Evolutionary conservation across 805 yeast genomes (phyloP).

Genomic region (Lipomyces japonicus): DNA sequence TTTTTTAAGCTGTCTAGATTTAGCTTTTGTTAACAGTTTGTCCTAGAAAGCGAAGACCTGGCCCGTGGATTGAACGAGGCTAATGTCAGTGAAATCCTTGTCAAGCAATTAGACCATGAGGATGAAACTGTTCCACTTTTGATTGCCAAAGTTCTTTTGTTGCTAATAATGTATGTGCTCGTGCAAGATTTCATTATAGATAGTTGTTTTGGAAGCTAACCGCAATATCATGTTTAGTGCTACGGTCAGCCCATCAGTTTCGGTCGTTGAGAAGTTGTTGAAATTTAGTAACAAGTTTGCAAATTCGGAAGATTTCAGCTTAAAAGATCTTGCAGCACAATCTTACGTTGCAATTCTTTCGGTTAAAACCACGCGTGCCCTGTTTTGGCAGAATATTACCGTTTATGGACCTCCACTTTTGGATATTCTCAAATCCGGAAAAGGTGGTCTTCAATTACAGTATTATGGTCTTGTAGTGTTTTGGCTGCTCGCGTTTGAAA

Average conservation of each 20-base stretch:
- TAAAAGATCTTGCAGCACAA: constrained; percentile 62
- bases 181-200: not conserved
- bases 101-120: constrained; percentile 47
- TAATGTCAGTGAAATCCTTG: constrained; percentile 3
- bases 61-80: not conserved
- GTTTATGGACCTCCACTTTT: constrained; percentile 50
- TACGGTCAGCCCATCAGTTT: constrained; percentile 29
- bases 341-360: constrained; percentile 59
- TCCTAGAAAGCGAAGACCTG: not conserved
- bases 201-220: not conserved
- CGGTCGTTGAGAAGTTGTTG: constrained; percentile 43
- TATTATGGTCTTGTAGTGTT: constrained; percentile 72
- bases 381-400: constrained; percentile 47
- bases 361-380: constrained; percentile 49
- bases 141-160: constrained; percentile 51
- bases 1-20: not conserved
- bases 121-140: constrained; percentile 59
- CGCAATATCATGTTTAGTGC: constrained; percentile 24
- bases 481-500: constrained; percentile 82
- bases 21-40: not conserved
- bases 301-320: constrained; percentile 45
- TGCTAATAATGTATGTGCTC: constrained; percentile 42
- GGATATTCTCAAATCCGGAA: constrained; percentile 44
- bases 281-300: constrained; percentile 32
- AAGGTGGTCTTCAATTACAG: constrained; percentile 69